Conservation (phyloP, 1,284 basidiomycete species). For the Trichosporon coremiiforme region DNA sequence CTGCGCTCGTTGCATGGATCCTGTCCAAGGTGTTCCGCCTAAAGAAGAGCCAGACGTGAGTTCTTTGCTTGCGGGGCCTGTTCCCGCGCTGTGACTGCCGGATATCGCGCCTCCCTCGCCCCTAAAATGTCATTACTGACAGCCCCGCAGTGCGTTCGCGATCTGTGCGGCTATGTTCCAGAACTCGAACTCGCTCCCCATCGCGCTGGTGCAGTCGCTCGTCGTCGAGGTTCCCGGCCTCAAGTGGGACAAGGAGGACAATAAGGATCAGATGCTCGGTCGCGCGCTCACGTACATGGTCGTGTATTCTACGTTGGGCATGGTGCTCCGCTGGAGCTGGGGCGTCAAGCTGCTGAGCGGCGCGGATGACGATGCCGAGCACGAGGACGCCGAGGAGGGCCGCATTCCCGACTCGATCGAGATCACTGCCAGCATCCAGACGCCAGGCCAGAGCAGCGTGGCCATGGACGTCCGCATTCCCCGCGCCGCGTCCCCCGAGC, state of each 20-base stretch:
- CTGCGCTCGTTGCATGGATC: conserved; percentile 58
- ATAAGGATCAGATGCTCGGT: conserved; percentile 82
- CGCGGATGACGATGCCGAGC: conserved; percentile 62
- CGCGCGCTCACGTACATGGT: conserved; percentile 90
- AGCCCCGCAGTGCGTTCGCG: conserved; percentile 68
- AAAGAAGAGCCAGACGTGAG: conserved; percentile 56
- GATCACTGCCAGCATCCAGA: neutral
- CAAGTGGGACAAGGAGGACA: conserved; percentile 79
- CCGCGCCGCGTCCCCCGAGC: conserved; percentile 39
- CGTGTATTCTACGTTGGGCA: conserved; percentile 87
- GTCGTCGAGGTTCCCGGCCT: conserved; percentile 80
- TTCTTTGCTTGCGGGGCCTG: neutral
- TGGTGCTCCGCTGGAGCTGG: conserved; percentile 92
- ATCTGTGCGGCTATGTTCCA: conserved; percentile 68
- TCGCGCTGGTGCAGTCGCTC: conserved; percentile 82
- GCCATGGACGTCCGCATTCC: conserved; percentile 6
- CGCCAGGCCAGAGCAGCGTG: neutral
- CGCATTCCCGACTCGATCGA: conserved; percentile 12
- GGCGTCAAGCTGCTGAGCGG: conserved; percentile 75
- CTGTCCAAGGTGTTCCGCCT: conserved; percentile 55
- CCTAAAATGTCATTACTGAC: neutral
- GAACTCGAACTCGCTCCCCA: conserved; percentile 82
- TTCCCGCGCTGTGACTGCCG: neutral
- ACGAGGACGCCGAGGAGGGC: conserved; percentile 16
- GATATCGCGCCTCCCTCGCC: neutral